A percentile compares a stretch with the other conserved stretches of the same genome.
These are phyloP conservation scores for Vigna hirtella DNA, from an alignment of 306 rosid species.

Conservation along the genomic window DNA sequence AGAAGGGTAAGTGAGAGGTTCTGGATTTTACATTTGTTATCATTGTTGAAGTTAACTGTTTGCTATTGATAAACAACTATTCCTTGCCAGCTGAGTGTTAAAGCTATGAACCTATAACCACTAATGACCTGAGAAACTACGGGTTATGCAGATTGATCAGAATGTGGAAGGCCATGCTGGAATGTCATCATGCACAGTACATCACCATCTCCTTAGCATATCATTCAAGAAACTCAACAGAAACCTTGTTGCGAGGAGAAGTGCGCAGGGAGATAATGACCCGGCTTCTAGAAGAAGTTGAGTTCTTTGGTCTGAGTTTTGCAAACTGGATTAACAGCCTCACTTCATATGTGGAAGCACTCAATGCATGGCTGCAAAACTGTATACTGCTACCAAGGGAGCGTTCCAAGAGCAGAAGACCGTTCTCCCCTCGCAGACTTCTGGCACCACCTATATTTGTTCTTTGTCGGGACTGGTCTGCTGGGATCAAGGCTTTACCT, in stretches of 20 bases:
- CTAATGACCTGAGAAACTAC: background rate
- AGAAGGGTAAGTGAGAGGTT: conserved; percentile 69
- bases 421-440: conserved; percentile 88
- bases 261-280: conserved; percentile 57
- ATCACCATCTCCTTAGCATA: conserved; percentile 96
- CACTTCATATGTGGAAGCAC: conserved; percentile 80
- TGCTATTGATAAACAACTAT: conserved; percentile 8
- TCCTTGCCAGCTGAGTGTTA: background rate
- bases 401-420: conserved; percentile 71
- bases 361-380: conserved; percentile 87
- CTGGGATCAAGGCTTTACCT: conserved; percentile 77
- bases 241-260: conserved; percentile 63
- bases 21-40: conserved; percentile 18
- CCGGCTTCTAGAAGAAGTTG: conserved; percentile 78
- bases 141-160: conserved; percentile 66
- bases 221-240: conserved; percentile 69
- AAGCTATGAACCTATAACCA: background rate
- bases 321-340: conserved; percentile 95
- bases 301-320: conserved; percentile 88
- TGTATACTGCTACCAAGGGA: conserved; percentile 77
- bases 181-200: conserved; percentile 96
- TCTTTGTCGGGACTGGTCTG: conserved; percentile 84
- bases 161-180: conserved; percentile 99
- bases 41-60: conserved; percentile 15
- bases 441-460: conserved; percentile 86